These are phyloP conservation scores for Boletus speciosus DNA, from an alignment of 768 basidiomycete species.

Conservation along the genomic window DNA sequence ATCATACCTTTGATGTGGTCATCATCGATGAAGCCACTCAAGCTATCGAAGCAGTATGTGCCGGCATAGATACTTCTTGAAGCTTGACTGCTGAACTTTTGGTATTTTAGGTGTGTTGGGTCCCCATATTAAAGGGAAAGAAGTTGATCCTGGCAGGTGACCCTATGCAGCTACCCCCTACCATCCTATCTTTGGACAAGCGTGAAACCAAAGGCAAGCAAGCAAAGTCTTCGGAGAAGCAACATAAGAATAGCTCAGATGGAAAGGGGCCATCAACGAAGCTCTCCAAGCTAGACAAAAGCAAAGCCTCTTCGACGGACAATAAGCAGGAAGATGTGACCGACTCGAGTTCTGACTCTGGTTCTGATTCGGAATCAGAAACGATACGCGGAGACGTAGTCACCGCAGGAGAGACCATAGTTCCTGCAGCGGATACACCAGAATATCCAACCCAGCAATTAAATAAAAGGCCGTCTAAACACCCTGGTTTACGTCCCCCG, in stretches of 20 bases:
- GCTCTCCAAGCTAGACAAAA: neutral
- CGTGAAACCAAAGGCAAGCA: constrained; percentile 31
- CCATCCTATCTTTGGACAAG: constrained; percentile 67
- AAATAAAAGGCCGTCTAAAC: constrained; percentile 14
- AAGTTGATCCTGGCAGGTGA: constrained; percentile 92
- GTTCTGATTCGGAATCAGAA: constrained; percentile 17
- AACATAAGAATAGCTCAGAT: neutral
- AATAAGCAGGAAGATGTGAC: neutral
- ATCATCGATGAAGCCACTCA: constrained; percentile 99
- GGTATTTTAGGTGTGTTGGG: constrained; percentile 62
- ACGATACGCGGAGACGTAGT: constrained; percentile 18
- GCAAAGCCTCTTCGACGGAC: neutral
- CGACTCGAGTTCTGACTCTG: constrained; percentile 6
- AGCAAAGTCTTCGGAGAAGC: neutral
- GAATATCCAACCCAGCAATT: neutral
- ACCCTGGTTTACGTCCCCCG: constrained; percentile 49
- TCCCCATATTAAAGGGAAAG: constrained; percentile 89
- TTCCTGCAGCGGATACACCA: neutral
- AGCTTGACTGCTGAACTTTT: neutral
- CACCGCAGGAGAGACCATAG: constrained; percentile 18
- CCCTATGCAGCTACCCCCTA: constrained; percentile 94
- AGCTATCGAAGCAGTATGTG: constrained; percentile 83
- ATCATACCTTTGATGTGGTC: constrained; percentile 82
- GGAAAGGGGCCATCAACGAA: neutral
- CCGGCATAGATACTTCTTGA: neutral